phyloP scores from a whole-genome alignment of 306 rosid genomes.

The Astragalus glycyphyllos region DNA sequence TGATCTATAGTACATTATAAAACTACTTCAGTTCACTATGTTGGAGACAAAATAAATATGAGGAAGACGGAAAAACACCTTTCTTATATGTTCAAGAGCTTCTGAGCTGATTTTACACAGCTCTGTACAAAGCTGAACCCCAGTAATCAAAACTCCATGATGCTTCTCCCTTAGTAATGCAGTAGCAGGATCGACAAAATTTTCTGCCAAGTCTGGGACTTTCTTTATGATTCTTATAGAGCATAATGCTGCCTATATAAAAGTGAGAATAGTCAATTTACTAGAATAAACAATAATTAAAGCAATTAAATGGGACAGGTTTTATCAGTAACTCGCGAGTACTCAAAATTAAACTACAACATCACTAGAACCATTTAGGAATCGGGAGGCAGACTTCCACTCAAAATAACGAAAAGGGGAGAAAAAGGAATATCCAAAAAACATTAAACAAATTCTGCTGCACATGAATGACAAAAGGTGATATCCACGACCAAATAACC shows the following conservation, averaged over 20 bases:
- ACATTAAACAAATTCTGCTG: not conserved
- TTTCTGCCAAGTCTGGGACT: constrained; percentile 98
- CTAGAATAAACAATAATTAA: constrained; percentile 39
- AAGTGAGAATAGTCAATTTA: constrained; percentile 50
- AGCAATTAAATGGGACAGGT: constrained; percentile 27
- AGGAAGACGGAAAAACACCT: constrained; percentile 58
- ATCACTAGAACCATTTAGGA: constrained; percentile 19
- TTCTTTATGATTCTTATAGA: constrained; percentile 93
- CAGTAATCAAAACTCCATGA: constrained; percentile 96
- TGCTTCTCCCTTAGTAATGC: constrained; percentile 92
- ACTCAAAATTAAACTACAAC: constrained; percentile 21
- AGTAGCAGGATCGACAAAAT: constrained; percentile 87
- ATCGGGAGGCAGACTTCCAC: constrained; percentile 21
- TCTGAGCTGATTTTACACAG: constrained; percentile 82
- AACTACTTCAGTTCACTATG: constrained; percentile 22
- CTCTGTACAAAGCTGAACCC: constrained; percentile 97
- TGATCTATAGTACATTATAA: constrained; percentile 28
- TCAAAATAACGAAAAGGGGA: constrained; percentile 21
- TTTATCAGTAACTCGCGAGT: constrained; percentile 18
- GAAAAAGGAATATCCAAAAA: not conserved
- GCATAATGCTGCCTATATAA: constrained; percentile 90
- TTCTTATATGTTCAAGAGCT: constrained; percentile 86
- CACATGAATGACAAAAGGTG: not conserved
- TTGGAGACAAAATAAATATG: constrained; percentile 26
- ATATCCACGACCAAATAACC: constrained; percentile 9